phyloP scores from a whole-genome alignment of 179 eudicot genomes.

The Pouteria campechiana region DNA sequence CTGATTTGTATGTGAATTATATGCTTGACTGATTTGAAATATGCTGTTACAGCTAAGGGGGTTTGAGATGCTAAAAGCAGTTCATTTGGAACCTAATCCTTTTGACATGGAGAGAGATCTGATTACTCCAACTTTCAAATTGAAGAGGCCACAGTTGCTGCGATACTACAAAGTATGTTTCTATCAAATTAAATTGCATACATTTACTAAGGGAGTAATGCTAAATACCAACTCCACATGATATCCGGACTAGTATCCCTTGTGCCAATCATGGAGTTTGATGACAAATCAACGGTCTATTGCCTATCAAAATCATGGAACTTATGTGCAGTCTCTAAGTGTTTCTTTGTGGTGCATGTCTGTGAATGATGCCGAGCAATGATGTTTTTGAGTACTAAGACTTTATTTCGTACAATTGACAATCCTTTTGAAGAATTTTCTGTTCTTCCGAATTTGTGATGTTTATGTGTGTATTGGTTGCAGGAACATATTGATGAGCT shows the following conservation, averaged over 20 bases:
- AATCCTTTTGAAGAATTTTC: not conserved
- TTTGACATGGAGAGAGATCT: conserved; percentile 82
- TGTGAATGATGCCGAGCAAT: not conserved
- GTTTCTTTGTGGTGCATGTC: not conserved
- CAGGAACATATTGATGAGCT: conserved; percentile 67
- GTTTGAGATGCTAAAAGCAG: conserved; percentile 76
- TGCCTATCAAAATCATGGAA: no score
- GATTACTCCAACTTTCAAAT: conserved; percentile 88
- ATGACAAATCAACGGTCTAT: no score
- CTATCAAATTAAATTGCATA: not conserved
- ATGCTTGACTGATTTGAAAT: not conserved
- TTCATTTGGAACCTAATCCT: conserved; percentile 66
- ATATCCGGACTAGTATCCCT: no score
- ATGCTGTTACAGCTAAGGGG: conserved; percentile 60
- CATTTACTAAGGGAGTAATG: no score
- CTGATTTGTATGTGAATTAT: no score
- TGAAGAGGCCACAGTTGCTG: conserved; percentile 88
- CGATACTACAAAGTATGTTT: conserved; percentile 77
- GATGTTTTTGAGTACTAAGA: not conserved
- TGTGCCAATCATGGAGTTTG: not conserved
- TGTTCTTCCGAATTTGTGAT: not conserved
- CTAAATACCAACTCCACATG: no score
- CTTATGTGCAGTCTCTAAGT: not conserved
- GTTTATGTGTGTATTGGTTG: conserved; percentile 4
- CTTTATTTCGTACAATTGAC: not conserved